Percentiles rank a stretch among this genome's conserved stretches.
These are phyloP conservation scores for Suillus plorans DNA, from an alignment of 768 basidiomycete species.

Conservation along the genomic window DNA sequence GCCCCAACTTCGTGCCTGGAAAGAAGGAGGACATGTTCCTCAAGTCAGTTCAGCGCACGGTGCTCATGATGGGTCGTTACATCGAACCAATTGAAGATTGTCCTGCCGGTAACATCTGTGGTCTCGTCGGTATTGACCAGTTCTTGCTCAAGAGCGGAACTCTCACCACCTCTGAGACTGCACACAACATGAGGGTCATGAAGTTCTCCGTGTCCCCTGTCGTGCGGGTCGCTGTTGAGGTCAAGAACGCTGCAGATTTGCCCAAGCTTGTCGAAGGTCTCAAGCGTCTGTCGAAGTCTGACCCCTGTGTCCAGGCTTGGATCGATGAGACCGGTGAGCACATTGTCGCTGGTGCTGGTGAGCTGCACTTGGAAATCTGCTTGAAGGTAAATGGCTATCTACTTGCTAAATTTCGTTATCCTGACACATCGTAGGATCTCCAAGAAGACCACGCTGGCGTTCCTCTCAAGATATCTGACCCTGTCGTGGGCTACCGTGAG, in stretches of 20 bases:
- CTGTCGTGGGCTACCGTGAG: constrained; percentile 97
- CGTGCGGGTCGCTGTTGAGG: constrained; percentile 98
- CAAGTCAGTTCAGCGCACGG: constrained; percentile 98
- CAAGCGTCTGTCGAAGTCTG: constrained; percentile 99
- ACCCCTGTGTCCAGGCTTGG: constrained; percentile 98
- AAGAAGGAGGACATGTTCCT: constrained; percentile 98
- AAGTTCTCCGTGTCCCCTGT: constrained; percentile 99
- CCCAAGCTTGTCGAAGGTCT: constrained; percentile 99
- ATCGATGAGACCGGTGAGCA: constrained; percentile 92
- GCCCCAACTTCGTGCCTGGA: constrained; percentile 97
- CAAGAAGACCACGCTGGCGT: constrained; percentile 99
- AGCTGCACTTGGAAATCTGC: constrained; percentile 99
- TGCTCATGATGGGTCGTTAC: constrained; percentile 99
- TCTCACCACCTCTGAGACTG: constrained; percentile 95
- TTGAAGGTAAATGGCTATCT: constrained; percentile 65
- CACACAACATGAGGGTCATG: constrained; percentile 99
- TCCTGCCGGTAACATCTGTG: constrained; percentile 97
- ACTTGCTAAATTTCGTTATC: neutral
- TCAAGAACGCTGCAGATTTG: constrained; percentile 98
- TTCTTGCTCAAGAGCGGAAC: constrained; percentile 99
- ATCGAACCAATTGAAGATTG: constrained; percentile 99
- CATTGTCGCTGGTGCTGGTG: constrained; percentile 99
- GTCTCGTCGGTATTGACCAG: constrained; percentile 99
- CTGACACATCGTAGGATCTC: constrained; percentile 64
- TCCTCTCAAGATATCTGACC: constrained; percentile 96